Conservation (phyloP, 2,329 filamentous ascomycete genomes). For the Aspergillus brasiliensis region DNA sequence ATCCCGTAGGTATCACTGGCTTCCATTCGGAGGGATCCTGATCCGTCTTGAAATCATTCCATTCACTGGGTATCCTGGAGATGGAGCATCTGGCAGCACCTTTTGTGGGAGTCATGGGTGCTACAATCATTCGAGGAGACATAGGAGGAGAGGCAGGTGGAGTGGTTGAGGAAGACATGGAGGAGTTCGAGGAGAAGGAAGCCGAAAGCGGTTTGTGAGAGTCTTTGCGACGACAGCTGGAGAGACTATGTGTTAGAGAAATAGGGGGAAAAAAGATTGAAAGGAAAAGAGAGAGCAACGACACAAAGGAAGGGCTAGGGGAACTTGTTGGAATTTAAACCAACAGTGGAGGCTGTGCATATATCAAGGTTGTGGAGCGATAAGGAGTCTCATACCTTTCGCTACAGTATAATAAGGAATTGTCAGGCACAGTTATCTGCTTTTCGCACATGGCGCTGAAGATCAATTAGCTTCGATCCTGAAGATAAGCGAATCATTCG, state of each 20-base stretch:
- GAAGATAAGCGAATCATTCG: conserved; percentile 23
- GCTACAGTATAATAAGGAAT: conserved; percentile 64
- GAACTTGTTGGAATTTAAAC: conserved; percentile 14
- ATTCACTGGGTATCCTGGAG: conserved; percentile 43
- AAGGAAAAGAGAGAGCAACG: conserved; percentile 5
- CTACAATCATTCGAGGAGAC: conserved; percentile 40
- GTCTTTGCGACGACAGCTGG: conserved; percentile 51
- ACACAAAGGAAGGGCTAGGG: conserved; percentile 5
- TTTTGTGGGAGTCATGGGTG: conserved; percentile 40
- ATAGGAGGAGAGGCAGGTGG: conserved; percentile 38
- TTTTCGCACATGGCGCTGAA: conserved; percentile 65
- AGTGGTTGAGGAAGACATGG: conserved; percentile 30
- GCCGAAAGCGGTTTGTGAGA: conserved; percentile 48
- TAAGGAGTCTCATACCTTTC: conserved; percentile 55
- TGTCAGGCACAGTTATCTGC: conserved; percentile 64
- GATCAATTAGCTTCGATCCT: conserved; percentile 29
- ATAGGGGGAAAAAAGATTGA: background rate
- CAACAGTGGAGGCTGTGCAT: conserved; percentile 8
- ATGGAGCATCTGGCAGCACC: conserved; percentile 26
- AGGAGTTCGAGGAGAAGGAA: conserved; percentile 35
- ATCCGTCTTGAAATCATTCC: conserved; percentile 46
- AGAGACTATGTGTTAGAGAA: conserved; percentile 8
- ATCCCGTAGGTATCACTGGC: conserved; percentile 42
- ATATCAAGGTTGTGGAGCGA: conserved; percentile 12
- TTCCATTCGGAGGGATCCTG: conserved; percentile 55